These are phyloP conservation scores for Chaetomiaceae sp. DNA, from an alignment of 2,329 filamentous ascomycete genomes.

Conservation along the genomic window DNA sequence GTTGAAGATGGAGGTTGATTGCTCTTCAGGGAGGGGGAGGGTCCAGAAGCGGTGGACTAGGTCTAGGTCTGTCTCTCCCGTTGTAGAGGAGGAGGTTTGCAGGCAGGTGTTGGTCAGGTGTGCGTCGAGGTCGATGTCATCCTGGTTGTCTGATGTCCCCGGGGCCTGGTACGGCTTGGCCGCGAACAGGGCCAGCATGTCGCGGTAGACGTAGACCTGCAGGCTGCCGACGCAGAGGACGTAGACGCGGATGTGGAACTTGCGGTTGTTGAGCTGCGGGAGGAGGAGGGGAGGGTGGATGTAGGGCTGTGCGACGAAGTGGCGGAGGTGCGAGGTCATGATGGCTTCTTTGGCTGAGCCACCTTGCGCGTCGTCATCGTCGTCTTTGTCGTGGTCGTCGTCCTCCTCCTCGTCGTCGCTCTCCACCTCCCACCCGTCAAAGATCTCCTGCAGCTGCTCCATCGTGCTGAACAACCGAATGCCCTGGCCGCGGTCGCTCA, in stretches of 20 bases:
- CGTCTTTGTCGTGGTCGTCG: conserved; percentile 38
- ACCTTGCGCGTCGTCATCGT: conserved; percentile 29
- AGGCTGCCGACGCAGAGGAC: conserved; percentile 76
- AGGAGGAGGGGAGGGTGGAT: conserved; percentile 83
- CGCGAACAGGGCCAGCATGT: conserved; percentile 92
- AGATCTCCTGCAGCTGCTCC: conserved; percentile 78
- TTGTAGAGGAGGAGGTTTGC: conserved; percentile 49
- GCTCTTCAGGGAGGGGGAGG: conserved; percentile 38
- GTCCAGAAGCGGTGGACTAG: conserved; percentile 73
- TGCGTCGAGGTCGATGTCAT: conserved; percentile 55
- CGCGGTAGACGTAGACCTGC: conserved; percentile 77
- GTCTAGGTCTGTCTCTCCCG: conserved; percentile 36
- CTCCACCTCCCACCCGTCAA: conserved; percentile 82
- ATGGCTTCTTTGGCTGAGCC: conserved; percentile 48
- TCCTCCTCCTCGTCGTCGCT: conserved; percentile 63
- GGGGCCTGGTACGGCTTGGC: conserved; percentile 67
- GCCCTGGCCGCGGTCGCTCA: conserved; percentile 94
- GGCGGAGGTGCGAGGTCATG: conserved; percentile 83
- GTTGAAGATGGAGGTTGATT: conserved; percentile 25
- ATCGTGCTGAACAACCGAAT: conserved; percentile 85
- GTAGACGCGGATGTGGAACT: conserved; percentile 95
- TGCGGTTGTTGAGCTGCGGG: conserved; percentile 58
- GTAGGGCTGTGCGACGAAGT: conserved; percentile 95
- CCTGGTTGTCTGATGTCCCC: not conserved
- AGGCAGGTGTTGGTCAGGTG: conserved; percentile 97